Evolutionary conservation across 2,329 filamentous ascomycete genomes (phyloP).

Genomic region (Madurella fahalii): DNA sequence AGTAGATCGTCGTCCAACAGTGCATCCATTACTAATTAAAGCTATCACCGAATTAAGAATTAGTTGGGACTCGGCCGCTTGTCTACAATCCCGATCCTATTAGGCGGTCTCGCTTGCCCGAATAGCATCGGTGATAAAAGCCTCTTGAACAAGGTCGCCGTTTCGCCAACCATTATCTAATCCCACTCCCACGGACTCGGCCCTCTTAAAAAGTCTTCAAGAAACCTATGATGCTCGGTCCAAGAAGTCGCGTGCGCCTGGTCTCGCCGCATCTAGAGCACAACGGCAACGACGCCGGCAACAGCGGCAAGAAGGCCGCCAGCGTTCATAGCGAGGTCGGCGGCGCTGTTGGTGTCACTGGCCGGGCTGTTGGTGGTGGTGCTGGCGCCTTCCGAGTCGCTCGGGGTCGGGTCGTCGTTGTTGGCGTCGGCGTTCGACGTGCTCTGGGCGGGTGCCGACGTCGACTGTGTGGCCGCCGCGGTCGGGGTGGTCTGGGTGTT

Average conservation of each 20-base stretch:
- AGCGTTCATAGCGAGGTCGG: constrained; percentile 28
- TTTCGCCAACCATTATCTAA: not conserved
- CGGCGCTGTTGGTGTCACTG: constrained; percentile 25
- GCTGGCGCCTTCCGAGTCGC: constrained; percentile 17
- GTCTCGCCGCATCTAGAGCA: constrained; percentile 25
- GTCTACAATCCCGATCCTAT: not conserved
- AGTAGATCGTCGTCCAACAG: not conserved
- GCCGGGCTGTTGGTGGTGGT: constrained; percentile 15
- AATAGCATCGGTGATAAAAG: not conserved
- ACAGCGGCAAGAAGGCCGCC: constrained; percentile 31
- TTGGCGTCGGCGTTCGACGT: constrained; percentile 6
- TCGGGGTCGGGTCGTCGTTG: constrained; percentile 20
- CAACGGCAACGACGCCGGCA: constrained; percentile 31
- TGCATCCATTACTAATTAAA: not conserved
- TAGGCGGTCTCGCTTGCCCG: not conserved
- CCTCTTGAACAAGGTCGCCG: not conserved
- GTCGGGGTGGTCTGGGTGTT: constrained; percentile 30
- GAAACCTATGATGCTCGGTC: not conserved
- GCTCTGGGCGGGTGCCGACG: constrained; percentile 16
- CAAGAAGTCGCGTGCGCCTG: not conserved
- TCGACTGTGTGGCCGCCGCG: constrained; percentile 22
- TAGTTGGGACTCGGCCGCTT: not conserved
- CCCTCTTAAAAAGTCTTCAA: not conserved
- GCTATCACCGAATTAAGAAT: not conserved
- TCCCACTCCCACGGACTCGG: not conserved